Conservation (phyloP, 2,329 filamentous ascomycete species). For the Xylaria multiplex region DNA sequence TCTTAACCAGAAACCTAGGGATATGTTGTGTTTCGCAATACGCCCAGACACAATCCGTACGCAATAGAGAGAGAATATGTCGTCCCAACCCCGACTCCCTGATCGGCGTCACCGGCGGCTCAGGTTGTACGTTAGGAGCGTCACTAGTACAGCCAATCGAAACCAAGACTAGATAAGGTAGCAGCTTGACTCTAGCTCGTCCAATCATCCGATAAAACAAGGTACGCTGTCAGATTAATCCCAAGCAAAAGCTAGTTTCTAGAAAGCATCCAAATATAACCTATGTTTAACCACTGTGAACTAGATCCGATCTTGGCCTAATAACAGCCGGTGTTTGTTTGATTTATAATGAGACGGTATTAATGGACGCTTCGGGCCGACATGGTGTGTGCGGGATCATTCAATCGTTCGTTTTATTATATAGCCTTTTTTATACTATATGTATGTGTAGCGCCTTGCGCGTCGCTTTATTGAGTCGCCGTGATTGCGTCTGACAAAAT, state of each 20-base stretch:
- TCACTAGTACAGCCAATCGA: constrained; percentile 18
- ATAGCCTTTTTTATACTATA: constrained; percentile 5
- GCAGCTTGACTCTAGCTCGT: constrained; percentile 1
- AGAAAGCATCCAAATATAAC: constrained; percentile 9
- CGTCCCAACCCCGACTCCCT: background rate
- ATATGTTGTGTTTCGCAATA: background rate
- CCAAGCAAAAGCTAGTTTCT: background rate
- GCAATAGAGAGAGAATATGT: background rate
- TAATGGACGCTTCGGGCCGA: background rate
- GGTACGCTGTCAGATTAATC: constrained; percentile 5
- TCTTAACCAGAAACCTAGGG: background rate
- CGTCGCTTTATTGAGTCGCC: constrained; percentile 27
- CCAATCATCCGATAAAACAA: background rate
- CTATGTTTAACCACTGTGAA: background rate
- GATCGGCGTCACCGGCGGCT: constrained; percentile 10
- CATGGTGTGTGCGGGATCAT: background rate
- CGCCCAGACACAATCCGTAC: background rate
- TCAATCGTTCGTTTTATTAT: constrained; percentile 9
- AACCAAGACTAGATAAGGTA: constrained; percentile 19
- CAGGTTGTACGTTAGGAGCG: constrained; percentile 16
- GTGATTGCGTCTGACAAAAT: constrained; percentile 76
- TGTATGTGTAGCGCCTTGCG: background rate
- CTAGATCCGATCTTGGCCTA: background rate
- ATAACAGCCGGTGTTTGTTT: background rate
- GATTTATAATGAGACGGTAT: background rate